Base-by-base conservation (phyloP, 352 stramenopile species). In the Globisporangium irregulare region DNA sequence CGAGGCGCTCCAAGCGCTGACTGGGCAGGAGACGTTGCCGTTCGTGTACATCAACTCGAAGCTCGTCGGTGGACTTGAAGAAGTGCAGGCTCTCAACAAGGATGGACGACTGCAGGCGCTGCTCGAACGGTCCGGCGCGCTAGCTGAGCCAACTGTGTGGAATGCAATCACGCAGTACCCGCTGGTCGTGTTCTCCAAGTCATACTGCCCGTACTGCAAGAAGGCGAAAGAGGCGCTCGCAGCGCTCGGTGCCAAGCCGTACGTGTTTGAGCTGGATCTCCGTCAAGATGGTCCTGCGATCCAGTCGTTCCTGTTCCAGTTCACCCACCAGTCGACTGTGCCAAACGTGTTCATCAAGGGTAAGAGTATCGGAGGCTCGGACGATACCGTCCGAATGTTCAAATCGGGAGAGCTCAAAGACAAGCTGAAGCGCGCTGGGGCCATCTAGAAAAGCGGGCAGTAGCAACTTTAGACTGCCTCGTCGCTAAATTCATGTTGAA, bases 331-430 rank as follows among this genome's bases (percentile, higher is more conserved):
- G 68, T 88, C 88, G 61, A 99, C 96, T 3, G 97, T 99, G 50
- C 97, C 98, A 0, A 99, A 99, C 74, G 95, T 99, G 41, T 99
- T 99, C 77, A 94, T 99, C 59, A 94, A 93, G 64, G 93, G 93
- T 62, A 92, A 98, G 69, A 97, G 94, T 78, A 86, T 99, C 59
- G 97, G 97, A 66, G 97, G 97, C 50, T 94, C 97, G 66, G 96
- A 99, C 77, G 91, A 98, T 64, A 98, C 93, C 5, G 86, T 98
- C 64, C 79, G 77, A 38, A 80, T 98, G 64, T 81, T 86, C 43
- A 77, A 82, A 54, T 92, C 76, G 43, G 97, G 97, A 64, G 89
- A 98, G 64, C 77, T 99, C 38, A 65, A 91, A 72, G 74, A 97
- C 66, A 84, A 97, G 54, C 81, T 99, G 57, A 85, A 89, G 67